Base-by-base conservation (phyloP, 306 rosid species). In the Mucuna pruriens region DNA sequence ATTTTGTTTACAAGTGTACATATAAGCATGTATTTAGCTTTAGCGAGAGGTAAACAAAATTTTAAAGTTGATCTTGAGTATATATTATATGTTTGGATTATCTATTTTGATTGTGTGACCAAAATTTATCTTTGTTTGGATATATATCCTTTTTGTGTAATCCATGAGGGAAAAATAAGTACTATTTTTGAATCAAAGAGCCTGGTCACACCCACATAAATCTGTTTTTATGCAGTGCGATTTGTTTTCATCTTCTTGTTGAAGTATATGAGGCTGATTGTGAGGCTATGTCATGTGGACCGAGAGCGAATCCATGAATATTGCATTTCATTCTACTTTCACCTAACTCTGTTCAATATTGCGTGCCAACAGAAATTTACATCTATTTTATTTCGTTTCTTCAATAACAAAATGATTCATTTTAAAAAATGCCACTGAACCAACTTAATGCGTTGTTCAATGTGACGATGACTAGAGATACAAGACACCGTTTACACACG, bases 291-390 rank as follows among this genome's bases (percentile, higher is more conserved):
- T 20, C 78, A 45, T 45, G 78, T 57, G 23, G 49, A 15, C 25
- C 42, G 26, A 22, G 5, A 20, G 58, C 12, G 45, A 64, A 77
- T 72, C 57, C 49, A 46, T 7, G 29, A 63, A 75, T 40, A 67
- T 73, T 82, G 58, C 81, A 34, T 80, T 78, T 44, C 65, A 36
- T 16, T 25, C 34, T 69, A 20, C 38, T 9, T 60, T 81, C 16
- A 39, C 88, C 83, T 71, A 81, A 85, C 77, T 52, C 34, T 84
- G 40, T 58, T 75, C 67, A 40, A 74, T 49, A 22, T 58, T 67
- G 82, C 70, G 16, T 80, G 63, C 61, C 75, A 84, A 75, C 79
- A 48, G 20, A 71, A 58, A 61, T 84, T 83, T 74, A 70, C n/a
- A 12, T 31, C n/a, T 52, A 68, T 52, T 52, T 51, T 39, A 33